Percentiles rank a stretch among this genome's conserved stretches.
phyloP scores from a whole-genome alignment of 2,329 filamentous ascomycete genomes.

The Teratosphaeria gauchensis region DNA sequence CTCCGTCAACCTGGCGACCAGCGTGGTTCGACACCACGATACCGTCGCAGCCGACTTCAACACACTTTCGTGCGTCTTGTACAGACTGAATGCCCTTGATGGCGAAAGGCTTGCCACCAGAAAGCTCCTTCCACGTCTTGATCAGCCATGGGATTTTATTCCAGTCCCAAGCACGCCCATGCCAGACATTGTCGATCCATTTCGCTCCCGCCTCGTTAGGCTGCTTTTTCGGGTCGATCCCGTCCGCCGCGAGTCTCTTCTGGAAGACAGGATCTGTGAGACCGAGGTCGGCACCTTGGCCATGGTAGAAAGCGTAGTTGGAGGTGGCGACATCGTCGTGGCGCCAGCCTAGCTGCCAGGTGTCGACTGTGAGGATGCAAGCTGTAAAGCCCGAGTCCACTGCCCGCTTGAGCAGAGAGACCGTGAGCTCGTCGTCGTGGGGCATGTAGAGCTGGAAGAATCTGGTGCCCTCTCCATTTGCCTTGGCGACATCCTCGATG shows the following conservation, averaged over 20 bases:
- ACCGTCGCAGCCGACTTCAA: conserved; percentile 53
- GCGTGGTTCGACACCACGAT: conserved; percentile 65
- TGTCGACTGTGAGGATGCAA: conserved; percentile 53
- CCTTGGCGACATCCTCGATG: conserved; percentile 49
- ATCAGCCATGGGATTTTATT: conserved; percentile 57
- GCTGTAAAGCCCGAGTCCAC: conserved; percentile 46
- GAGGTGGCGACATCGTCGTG: conserved; percentile 47
- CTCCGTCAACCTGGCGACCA: conserved; percentile 55
- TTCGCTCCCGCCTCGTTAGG: conserved; percentile 47
- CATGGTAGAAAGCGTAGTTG: conserved; percentile 56
- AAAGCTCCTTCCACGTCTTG: conserved; percentile 45
- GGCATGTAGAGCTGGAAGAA: conserved; percentile 59
- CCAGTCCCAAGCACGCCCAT: conserved; percentile 55
- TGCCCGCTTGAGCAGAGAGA: conserved; percentile 48
- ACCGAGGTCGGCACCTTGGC: conserved; percentile 49
- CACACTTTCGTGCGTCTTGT: conserved; percentile 51
- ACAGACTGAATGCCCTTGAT: conserved; percentile 64
- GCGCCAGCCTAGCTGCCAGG: conserved; percentile 54
- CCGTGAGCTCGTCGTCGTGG: conserved; percentile 50
- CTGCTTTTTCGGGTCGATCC: conserved; percentile 44
- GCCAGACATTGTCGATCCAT: conserved; percentile 58
- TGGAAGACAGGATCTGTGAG: conserved; percentile 52
- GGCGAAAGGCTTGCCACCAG: conserved; percentile 47
- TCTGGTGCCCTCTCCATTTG: conserved; percentile 43
- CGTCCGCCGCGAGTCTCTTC: conserved; percentile 39